A percentile compares a stretch with the other conserved stretches of the same genome.
These are phyloP conservation scores for Beta macrorhiza DNA, from an alignment of 179 eudicot species.

Conservation along the genomic window DNA sequence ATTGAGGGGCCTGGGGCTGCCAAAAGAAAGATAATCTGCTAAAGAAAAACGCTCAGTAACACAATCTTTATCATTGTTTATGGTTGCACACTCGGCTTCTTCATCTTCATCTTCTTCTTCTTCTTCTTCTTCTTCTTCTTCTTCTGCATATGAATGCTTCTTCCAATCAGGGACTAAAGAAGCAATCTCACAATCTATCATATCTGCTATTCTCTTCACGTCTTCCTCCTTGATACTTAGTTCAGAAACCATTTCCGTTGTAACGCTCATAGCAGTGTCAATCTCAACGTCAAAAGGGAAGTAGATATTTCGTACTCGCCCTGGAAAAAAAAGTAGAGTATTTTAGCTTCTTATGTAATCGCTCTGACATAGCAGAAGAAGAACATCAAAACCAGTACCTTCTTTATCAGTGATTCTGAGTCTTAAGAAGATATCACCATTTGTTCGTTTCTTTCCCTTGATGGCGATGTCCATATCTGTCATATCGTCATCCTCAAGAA, in stretches of 20 bases:
- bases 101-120: conserved; percentile 25
- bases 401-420: conserved; percentile 65
- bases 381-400: conserved; percentile 33
- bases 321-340: conserved; percentile 30
- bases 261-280: conserved; percentile 65
- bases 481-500: conserved; percentile 42
- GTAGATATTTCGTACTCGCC: conserved; percentile 62
- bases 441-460: conserved; percentile 55
- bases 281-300: conserved; percentile 65
- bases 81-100: conserved; percentile 29
- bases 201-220: conserved; percentile 59
- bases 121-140: conserved; percentile 23
- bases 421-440: conserved; percentile 55
- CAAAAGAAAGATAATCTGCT: conserved; percentile 38
- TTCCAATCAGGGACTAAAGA: conserved; percentile 64
- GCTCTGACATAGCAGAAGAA: background rate
- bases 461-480: conserved; percentile 48
- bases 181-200: conserved; percentile 59
- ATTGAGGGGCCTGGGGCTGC: conserved; percentile 25
- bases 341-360: background rate
- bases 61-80: conserved; percentile 27
- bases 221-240: conserved; percentile 61
- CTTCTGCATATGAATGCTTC: conserved; percentile 21
- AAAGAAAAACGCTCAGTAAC: conserved; percentile 33
- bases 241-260: conserved; percentile 70